Evolutionary conservation across 768 basidiomycete species (phyloP).

Genomic region (Cystobasidium ongulense): DNA sequence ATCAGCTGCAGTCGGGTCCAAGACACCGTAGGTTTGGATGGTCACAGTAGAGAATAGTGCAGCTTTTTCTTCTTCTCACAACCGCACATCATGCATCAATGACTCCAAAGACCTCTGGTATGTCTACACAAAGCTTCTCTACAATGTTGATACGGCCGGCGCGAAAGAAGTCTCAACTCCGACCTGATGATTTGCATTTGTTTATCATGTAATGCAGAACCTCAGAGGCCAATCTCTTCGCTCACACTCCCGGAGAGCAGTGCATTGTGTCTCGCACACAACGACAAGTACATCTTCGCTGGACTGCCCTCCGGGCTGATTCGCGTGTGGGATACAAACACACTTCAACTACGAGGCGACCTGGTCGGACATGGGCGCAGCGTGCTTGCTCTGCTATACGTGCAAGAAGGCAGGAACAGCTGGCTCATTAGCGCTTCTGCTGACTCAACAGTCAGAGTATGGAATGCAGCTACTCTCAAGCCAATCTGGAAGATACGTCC

Average conservation of each 20-base stretch:
- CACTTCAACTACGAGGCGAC: conserved; percentile 41
- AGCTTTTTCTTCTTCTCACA: neutral
- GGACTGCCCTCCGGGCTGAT: neutral
- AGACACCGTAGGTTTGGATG: neutral
- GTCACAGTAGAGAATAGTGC: neutral
- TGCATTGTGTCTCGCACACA: conserved; percentile 25
- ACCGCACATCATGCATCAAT: neutral
- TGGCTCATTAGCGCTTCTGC: conserved; percentile 48
- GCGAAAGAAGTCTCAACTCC: neutral
- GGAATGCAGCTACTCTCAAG: conserved; percentile 45
- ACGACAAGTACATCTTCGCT: conserved; percentile 13
- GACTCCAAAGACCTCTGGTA: neutral
- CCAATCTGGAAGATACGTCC: conserved; percentile 46
- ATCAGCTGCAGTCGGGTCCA: neutral
- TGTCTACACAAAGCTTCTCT: neutral
- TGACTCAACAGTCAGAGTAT: conserved; percentile 38
- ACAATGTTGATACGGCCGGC: no score
- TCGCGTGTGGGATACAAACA: conserved; percentile 45
- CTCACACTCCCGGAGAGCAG: conserved; percentile 16
- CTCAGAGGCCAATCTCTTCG: conserved; percentile 4
- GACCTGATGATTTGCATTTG: neutral
- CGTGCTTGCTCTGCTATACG: conserved; percentile 45
- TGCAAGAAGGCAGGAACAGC: conserved; percentile 40
- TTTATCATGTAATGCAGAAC: neutral
- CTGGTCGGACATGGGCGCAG: conserved; percentile 46